Conservation (phyloP, 192 early-diverging fungal species). For the Coemansia sp. region DNA sequence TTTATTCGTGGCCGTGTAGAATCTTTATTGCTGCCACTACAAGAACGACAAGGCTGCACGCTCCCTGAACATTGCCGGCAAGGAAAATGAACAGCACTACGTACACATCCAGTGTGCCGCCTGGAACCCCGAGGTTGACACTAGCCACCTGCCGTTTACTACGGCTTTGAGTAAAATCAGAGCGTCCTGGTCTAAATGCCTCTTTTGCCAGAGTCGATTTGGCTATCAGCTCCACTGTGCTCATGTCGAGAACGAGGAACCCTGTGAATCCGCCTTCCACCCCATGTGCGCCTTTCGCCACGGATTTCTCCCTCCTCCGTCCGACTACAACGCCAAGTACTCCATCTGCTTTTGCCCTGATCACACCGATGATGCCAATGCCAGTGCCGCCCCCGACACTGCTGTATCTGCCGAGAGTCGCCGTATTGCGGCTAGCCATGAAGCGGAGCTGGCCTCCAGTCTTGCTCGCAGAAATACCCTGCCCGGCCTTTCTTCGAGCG, state of each 20-base stretch:
- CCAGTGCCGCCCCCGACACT: not conserved
- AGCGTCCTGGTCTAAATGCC: slow-evolving; percentile 18
- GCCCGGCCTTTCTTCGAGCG: slow-evolving; percentile 2
- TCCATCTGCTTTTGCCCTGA: slow-evolving; percentile 25
- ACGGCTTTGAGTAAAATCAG: slow-evolving; percentile 34
- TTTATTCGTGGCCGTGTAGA: slow-evolving; percentile 18
- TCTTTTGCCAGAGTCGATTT: slow-evolving; percentile 34
- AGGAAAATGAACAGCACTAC: slow-evolving; percentile 30
- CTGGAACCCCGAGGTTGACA: slow-evolving; percentile 41
- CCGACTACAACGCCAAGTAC: slow-evolving; percentile 38
- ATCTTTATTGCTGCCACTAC: slow-evolving; percentile 54
- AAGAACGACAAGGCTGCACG: slow-evolving; percentile 44
- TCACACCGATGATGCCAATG: slow-evolving; percentile 11
- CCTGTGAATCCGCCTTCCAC: slow-evolving; percentile 37
- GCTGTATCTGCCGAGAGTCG: slow-evolving; percentile 10
- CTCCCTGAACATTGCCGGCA: slow-evolving; percentile 22
- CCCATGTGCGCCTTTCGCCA: slow-evolving; percentile 54
- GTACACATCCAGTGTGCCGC: slow-evolving; percentile 55
- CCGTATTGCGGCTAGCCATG: slow-evolving; percentile 12
- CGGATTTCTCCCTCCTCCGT: slow-evolving; percentile 27
- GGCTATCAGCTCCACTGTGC: slow-evolving; percentile 43
- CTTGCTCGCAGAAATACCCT: slow-evolving; percentile 23
- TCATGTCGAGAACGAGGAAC: slow-evolving; percentile 12
- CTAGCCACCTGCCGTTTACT: slow-evolving; percentile 40
- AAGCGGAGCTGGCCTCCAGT: not conserved